Evolutionary conservation across 495 filamentous ascomycete species (phyloP), one percentile per base, ranked within the genome.

Genomic region (Podospora sp.): DNA sequence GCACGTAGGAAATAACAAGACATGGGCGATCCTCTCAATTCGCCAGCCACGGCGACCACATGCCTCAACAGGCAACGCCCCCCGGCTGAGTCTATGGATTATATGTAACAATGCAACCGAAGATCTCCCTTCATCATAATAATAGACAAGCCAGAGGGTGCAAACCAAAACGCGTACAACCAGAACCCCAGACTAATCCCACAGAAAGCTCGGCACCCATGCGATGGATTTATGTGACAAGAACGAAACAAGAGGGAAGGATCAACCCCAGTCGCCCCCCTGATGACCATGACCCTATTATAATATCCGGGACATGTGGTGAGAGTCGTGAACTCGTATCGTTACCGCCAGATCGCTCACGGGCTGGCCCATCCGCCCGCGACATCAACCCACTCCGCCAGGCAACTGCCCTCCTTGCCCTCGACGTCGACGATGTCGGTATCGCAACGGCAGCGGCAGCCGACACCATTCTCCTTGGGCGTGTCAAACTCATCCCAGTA

Each of bases 361-460:
- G 84, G 83, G 71, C 82, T 85, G 4, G 91, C 87, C 94, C 94
- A 99, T 61, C 95, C 95, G 67, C 95, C 95, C 49, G 95, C 96
- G 72, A 97, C 94, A 63, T 97, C 91, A 11, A 99, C 95, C 96
- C 96, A 99, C 83, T 99, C 94, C 12, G 91, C 82, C 50, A 98
- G 82, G 81, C 95, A 99, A 71, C 91, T 96, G 65, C 96, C 95
- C 76, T 93, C 90, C 80, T 98, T 98, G 77, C 92, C 92, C 78
- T 99, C 95, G 24, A 99, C 93, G 73, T 99, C 95, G 25, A 92
- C 90, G 73, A 98, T 96, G 77, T 98, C 95, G n/a, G 94, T 97
- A 76, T 99, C 95, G 77, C 95, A 99, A 71, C 90, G 89, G 85
- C 95, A 99, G 74, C 95, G 85, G 81, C 95, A 99, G 35, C 95